Percentiles rank a stretch among this genome's conserved stretches.
Evolutionary conservation across 495 filamentous ascomycete species (phyloP).

Genomic region (Extremus antarcticus): DNA sequence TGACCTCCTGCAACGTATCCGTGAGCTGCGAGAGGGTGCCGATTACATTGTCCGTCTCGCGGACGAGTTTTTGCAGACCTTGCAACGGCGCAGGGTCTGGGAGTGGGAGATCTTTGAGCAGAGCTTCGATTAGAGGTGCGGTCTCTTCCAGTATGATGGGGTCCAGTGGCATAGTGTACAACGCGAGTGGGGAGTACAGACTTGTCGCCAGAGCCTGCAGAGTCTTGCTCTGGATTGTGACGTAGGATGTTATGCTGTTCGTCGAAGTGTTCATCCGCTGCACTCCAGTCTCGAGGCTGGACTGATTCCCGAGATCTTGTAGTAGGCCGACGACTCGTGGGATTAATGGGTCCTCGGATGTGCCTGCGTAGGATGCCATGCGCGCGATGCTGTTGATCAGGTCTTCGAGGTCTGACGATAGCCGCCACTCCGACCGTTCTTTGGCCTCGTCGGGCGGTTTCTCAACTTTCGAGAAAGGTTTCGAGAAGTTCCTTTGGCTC

Average conservation of each 20-base stretch:
- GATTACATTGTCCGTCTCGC: conserved; percentile 64
- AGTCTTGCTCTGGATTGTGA: conserved; percentile 14
- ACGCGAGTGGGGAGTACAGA: conserved; percentile 12
- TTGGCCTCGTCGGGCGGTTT: conserved; percentile 7
- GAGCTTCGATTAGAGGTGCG: conserved; percentile 8
- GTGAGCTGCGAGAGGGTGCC: conserved; percentile 70
- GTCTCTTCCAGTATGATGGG: conserved; percentile 4
- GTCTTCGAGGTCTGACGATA: conserved; percentile 18
- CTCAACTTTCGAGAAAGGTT: conserved; percentile 4
- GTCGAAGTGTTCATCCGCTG: conserved; percentile 18
- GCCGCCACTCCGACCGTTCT: neutral
- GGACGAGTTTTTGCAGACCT: conserved; percentile 66
- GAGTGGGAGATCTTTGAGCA: conserved; percentile 22
- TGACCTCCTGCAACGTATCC: conserved; percentile 91
- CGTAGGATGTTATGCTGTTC: conserved; percentile 15
- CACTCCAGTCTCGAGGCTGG: conserved; percentile 12
- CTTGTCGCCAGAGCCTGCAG: conserved; percentile 6
- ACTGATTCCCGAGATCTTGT: conserved; percentile 21
- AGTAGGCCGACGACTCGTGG: conserved; percentile 10
- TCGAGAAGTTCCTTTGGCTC: conserved; percentile 16
- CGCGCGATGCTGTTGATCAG: conserved; percentile 18
- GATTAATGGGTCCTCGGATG: conserved; percentile 12
- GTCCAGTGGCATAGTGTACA: conserved; percentile 1
- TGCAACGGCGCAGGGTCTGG: conserved; percentile 61
- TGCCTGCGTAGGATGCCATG: conserved; percentile 8